A percentile compares a stretch with the other conserved stretches of the same genome.
Evolutionary conservation across 768 basidiomycete genomes (phyloP).

Genomic region (Leucocoprinus birnbaumii): DNA sequence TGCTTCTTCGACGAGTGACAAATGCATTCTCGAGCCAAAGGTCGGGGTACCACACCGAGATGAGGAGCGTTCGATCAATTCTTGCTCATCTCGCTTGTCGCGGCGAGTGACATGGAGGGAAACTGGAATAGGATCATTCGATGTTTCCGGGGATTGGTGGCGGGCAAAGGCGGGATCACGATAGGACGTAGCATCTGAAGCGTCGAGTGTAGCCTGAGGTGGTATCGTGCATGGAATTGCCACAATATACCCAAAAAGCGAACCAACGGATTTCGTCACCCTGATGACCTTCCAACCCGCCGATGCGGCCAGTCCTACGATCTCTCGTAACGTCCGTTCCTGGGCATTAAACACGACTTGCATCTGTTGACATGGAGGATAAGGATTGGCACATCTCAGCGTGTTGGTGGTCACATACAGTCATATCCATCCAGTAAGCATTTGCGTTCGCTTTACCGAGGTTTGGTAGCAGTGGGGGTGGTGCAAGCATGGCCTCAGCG

Average conservation of each 20-base stretch:
- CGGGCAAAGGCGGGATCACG: conserved; percentile 17
- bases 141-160: not conserved
- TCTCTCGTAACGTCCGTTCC: conserved; percentile 34
- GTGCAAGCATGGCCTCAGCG: conserved; percentile 17
- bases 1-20: conserved; percentile 44
- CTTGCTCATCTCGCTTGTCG: conserved; percentile 21
- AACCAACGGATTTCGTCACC: conserved; percentile 51
- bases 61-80: conserved; percentile 37
- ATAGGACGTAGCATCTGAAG: conserved; percentile 21
- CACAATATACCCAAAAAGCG: conserved; percentile 68
- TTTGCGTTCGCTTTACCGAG: conserved; percentile 34
- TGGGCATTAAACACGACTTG: conserved; percentile 33
- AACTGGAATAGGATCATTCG: not conserved
- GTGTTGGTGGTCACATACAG: conserved; percentile 20
- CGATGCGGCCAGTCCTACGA: conserved; percentile 22
- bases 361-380: conserved; percentile 31
- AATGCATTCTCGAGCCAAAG: conserved; percentile 50
- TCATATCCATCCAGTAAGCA: conserved; percentile 31
- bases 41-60: conserved; percentile 62
- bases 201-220: conserved; percentile 17
- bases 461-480: conserved; percentile 35
- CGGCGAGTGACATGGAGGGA: not conserved
- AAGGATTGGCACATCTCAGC: not conserved
- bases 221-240: conserved; percentile 62
- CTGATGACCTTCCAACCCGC: conserved; percentile 32